Evolutionary conservation across 2,329 filamentous ascomycete species (phyloP), one percentile per base, ranked within the genome.

Genomic region (Pseudogymnoascus sp.): DNA sequence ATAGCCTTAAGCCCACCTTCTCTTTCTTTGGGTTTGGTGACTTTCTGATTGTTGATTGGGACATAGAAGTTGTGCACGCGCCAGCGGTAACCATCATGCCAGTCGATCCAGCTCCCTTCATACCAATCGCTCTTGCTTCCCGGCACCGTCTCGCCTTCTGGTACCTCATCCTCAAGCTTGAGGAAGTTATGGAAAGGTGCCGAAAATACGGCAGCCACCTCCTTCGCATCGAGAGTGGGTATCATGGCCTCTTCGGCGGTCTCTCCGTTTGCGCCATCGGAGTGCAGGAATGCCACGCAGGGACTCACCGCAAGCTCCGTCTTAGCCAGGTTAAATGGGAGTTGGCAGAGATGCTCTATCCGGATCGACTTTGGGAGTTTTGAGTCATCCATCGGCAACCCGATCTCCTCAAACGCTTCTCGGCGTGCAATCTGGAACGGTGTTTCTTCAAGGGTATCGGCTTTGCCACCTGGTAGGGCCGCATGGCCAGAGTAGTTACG

Each of bases 151-250:
- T 70, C 69, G 65, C 67, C 76, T 70, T 63, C 73, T 65, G 64
- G 67, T 2, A 79, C 74, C 66, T 89, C 80, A 73, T 90, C 88
- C 60, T 76, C 74, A 33, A 78, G 74, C 56, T 78, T 79, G 62
- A 97, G 77, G 73, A 97, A 97, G 73, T 92, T 90, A 73, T 88
- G 85, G 69, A 97, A 91, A 0, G 91, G 89, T 4, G 90, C 92
- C 4, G 90, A 93, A 77, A 97, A 97, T 35, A 97, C 91, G 50
- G 92, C 92, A 1, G 92, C 92, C 1, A 97, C 93, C 76, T 97
- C 93, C 67, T 90, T 88, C 1, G 92, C 90, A 75, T 97, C 91
- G 10, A 97, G 81, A 40, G 85, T 83, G 0, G 93, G 92, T 65
- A 91, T 91, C 75, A 92, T 82, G 65, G 80, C 83, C 68, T 88